phyloP scores from a whole-genome alignment of 2,329 filamentous ascomycete species.

The Pseudonectria foliicola region DNA sequence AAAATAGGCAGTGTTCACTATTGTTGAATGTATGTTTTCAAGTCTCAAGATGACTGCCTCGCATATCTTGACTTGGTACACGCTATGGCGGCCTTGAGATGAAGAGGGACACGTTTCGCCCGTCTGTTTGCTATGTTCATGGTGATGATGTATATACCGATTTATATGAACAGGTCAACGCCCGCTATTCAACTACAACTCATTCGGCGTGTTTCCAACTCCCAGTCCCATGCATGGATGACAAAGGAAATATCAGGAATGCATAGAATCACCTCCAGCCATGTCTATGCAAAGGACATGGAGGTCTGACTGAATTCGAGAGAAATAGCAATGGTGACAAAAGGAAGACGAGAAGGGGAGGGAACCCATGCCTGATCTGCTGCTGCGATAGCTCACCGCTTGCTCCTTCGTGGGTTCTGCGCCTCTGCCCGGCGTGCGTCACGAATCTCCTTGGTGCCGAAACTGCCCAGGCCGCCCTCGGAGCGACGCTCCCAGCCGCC shows the following conservation, averaged over 20 bases:
- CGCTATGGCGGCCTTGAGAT: no score
- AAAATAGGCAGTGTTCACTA: no score
- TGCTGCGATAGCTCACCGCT: conserved; percentile 28
- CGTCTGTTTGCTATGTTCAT: no score
- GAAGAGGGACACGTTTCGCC: no score
- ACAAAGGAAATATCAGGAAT: conserved; percentile 10
- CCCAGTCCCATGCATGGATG: conserved; percentile 19
- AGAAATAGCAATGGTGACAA: background rate
- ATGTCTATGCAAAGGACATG: no score
- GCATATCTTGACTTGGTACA: conserved; percentile 1
- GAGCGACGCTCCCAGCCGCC: conserved; percentile 65
- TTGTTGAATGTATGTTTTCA: conserved; percentile 5
- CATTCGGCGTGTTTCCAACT: conserved; percentile 13
- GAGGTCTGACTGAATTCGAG: no score
- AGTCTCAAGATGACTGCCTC: conserved; percentile 4
- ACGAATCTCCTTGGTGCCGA: conserved; percentile 87
- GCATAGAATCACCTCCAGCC: conserved; percentile 3
- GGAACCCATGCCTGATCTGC: background rate
- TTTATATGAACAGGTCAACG: conserved; percentile 3
- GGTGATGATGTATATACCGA: no score
- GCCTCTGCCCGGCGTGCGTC: conserved; percentile 78
- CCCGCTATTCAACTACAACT: conserved; percentile 6
- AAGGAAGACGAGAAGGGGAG: no score
- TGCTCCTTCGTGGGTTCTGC: conserved; percentile 67
- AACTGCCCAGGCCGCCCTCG: conserved; percentile 80